A percentile compares a stretch with the other conserved stretches of the same genome.
Evolutionary conservation across 768 basidiomycete genomes (phyloP).

Genomic region (Cystofilobasidium macerans): DNA sequence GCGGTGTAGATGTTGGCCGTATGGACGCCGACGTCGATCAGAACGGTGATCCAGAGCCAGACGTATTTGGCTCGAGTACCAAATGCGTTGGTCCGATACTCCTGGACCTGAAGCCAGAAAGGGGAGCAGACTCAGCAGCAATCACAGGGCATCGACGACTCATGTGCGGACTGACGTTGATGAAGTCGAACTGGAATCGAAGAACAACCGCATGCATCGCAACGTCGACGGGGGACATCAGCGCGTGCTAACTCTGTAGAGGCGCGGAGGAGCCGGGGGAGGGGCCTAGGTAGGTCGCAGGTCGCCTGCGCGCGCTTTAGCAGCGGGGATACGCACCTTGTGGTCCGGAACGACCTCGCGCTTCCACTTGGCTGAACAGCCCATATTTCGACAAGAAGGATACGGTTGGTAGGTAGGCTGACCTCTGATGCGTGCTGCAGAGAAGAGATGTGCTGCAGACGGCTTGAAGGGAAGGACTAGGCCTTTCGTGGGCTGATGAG

Average conservation of each 20-base stretch:
- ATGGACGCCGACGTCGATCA: conserved; percentile 95
- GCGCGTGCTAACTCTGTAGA: conserved; percentile 29
- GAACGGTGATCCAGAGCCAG: conserved; percentile 81
- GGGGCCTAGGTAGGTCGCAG: too few species aligned
- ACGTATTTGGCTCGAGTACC: conserved; percentile 70
- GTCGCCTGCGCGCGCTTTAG: neutral
- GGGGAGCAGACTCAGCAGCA: too few species aligned
- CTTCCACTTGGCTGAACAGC: conserved; percentile 71
- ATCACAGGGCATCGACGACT: too few species aligned
- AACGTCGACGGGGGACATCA: neutral
- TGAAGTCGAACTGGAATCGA: conserved; percentile 76
- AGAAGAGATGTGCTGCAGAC: too few species aligned
- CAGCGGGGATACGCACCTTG: conserved; percentile 52
- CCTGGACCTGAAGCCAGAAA: conserved; percentile 35
- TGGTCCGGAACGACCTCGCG: conserved; percentile 94
- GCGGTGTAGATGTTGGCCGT: conserved; percentile 96
- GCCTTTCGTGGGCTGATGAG: too few species aligned
- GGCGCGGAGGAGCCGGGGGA: too few species aligned
- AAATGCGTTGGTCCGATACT: conserved; percentile 80
- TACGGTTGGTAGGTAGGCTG: neutral
- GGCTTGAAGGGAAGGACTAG: neutral
- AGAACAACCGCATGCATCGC: too few species aligned
- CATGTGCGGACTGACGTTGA: conserved; percentile 54
- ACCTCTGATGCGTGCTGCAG: too few species aligned
- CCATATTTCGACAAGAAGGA: conserved; percentile 41